Evolutionary conservation across 78 protist species (phyloP), one percentile per base, ranked within the genome.

Genomic region (Tieghemostelium lacteum): DNA sequence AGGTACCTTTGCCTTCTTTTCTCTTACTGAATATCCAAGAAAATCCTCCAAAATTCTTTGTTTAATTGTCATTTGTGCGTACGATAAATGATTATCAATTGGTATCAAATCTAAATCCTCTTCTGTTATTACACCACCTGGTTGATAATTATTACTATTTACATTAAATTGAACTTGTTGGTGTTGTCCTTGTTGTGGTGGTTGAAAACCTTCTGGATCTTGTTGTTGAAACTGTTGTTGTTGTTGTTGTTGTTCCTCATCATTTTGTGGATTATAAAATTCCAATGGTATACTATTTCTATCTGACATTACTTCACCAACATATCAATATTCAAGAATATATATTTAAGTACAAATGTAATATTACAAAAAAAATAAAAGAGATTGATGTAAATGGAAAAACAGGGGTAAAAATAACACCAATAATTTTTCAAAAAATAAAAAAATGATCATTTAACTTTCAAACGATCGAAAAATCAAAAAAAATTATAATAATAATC

Each of bases 1-100:
- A 22, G 91, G 91, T 31, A 83, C 75, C 24, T 33, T 49, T 37
- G 91, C 91, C 37, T 83, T 83, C 45, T 69, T 83, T 10, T 19
- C 12, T 17, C 67, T 8, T 10, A 83, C 67, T 14, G 67, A 69
- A 10, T 61, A 61, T 4, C 91, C 91, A 69, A 83, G 55, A 52
- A 66, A 39, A 83, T 83, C 55, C 33, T 83, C 91, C 12, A 83
- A 31, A 20, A 83, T 31, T 24, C 33, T 71, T 36, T 83, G 65
- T 78, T 58, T 71, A 28, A 29, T 10, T 28, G 52, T 60, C n/a
- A 54, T 39, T 17, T 78, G 76, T 37, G 24, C 88, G 31, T 78
- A 78, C 0, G 52, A 26, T 1, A 72, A 14, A 72, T 72, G 40
- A 29, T 72, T 42, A 12, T 24, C 8, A 12, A 14, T 28, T 63